Conservation (phyloP, 805 yeast genomes). For the Zygotorulaspora chibaensis region DNA sequence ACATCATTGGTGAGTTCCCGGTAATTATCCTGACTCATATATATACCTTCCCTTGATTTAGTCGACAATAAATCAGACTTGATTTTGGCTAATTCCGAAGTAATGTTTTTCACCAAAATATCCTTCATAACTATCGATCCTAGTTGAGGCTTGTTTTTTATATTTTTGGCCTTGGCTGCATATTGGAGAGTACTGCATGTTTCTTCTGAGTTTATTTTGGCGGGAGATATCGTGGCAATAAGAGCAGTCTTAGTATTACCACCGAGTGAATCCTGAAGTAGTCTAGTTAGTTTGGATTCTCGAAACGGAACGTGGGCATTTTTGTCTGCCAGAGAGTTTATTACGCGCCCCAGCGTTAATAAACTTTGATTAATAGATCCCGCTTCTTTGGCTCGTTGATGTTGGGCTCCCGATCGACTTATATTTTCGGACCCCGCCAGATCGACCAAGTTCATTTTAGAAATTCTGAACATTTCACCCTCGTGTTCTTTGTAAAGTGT, state of each 20-base stretch:
- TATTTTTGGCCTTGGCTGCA: conserved; percentile 81
- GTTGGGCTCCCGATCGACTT: conserved; percentile 78
- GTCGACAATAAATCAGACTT: conserved; percentile 61
- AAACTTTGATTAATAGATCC: conserved; percentile 89
- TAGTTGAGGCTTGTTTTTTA: conserved; percentile 66
- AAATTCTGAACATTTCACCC: conserved; percentile 46
- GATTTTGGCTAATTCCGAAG: conserved; percentile 44
- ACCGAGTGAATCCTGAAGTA: conserved; percentile 78
- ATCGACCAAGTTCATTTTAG: conserved; percentile 85
- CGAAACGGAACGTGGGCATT: conserved; percentile 77
- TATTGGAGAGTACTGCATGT: conserved; percentile 82
- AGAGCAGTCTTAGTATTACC: conserved; percentile 84
- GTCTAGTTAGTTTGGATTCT: conserved; percentile 71
- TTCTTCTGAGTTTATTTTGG: conserved; percentile 70
- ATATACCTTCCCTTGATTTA: conserved; percentile 60
- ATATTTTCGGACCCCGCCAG: conserved; percentile 95
- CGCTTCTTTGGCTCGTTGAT: conserved; percentile 86
- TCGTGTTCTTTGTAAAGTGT: conserved; percentile 50
- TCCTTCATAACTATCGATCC: conserved; percentile 56
- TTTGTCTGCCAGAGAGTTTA: conserved; percentile 63
- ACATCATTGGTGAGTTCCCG: conserved; percentile 46
- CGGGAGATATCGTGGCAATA: conserved; percentile 85
- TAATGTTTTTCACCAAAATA: conserved; percentile 44
- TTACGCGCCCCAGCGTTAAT: conserved; percentile 83
- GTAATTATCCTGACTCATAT: conserved; percentile 56